Percentiles rank a stretch among this genome's conserved stretches.
These are phyloP conservation scores for Acer negundo DNA, from an alignment of 345 rosid species.

Conservation along the genomic window DNA sequence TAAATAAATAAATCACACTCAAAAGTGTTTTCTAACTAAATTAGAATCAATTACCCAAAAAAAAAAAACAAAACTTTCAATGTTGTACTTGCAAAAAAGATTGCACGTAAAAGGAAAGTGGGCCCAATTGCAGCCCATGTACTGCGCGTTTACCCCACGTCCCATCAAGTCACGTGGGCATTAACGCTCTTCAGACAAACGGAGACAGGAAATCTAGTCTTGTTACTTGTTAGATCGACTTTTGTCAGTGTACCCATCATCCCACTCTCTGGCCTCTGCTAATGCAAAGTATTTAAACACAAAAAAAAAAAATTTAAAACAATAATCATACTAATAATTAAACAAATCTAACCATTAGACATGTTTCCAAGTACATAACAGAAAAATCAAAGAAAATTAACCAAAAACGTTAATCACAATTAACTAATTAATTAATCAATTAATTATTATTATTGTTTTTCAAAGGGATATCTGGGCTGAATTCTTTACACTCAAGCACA, in stretches of 20 bases:
- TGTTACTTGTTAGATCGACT: not conserved
- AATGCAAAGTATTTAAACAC: not conserved
- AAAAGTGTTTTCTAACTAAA: no score
- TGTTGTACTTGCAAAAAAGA: no score
- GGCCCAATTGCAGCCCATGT: not conserved
- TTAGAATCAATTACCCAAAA: no score
- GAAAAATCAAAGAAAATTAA: not conserved
- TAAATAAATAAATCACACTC: no score
- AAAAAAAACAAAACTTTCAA: no score
- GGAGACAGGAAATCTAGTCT: not conserved
- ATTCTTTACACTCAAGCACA: constrained; percentile 61
- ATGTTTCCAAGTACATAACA: not conserved
- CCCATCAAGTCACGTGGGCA: constrained; percentile 12
- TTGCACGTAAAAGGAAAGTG: not conserved
- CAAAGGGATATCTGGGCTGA: constrained; percentile 48
- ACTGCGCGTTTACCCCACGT: not conserved
- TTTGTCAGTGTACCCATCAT: not conserved
- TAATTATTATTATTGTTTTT: not conserved
- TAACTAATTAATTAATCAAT: not conserved
- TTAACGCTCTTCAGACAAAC: not conserved
- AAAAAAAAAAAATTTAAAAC: no score
- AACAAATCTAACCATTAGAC: not conserved
- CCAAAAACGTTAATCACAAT: not conserved
- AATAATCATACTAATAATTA: not conserved
- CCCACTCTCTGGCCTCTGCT: no score